Evolutionary conservation across 768 basidiomycete genomes (phyloP), one percentile per base, ranked within the genome.

Genomic region (Amanita rubescens): DNA sequence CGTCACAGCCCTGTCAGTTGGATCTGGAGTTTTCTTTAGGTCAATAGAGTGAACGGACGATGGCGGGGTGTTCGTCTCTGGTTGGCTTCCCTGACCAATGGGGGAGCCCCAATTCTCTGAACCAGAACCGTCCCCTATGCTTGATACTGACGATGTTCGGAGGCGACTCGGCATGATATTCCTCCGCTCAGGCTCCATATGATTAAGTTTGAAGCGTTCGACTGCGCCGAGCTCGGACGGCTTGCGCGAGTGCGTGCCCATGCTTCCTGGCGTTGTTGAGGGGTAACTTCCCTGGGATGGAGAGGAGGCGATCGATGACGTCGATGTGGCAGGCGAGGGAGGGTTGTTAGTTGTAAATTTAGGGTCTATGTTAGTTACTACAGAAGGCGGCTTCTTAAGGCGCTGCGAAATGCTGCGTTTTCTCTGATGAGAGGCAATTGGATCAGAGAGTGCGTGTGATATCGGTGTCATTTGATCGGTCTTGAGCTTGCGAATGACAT

Each of bases 401-500:
- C 86, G 75, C 55, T 83, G 79, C 5, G 92, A 94, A n/a, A 90
- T 65, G 63, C 92, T 94, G 46, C 87, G 83, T 59, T 84, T 82
- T 47, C 93, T 79, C 20, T 75, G 71, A 61, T 84, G 84, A 43
- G 76, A 67, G 51, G 69, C 72, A 9, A 70, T 62, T 1, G 85
- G 78, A 61, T 93, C 84, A 4, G 84, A 76, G 55, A 90, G 71
- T 5, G 89, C 75, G 58, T 92, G 88, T 0, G 81, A 70, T 38
- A 94, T 76, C 11, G 91, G 90, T 0, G 79, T 71, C 71, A 94
- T 80, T 62, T 92, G 90, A 58, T 97, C 95, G 2, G 89, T 90
- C 70, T 90, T 87, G 63, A 98, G 76, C 69, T 97, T 96, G 56
- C 91, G 84, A 60, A 99, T 96, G 60, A 98, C 85, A 65, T 98